Base-by-base conservation (phyloP, 352 stramenopile species). In the Phytophthora vignae region DNA sequence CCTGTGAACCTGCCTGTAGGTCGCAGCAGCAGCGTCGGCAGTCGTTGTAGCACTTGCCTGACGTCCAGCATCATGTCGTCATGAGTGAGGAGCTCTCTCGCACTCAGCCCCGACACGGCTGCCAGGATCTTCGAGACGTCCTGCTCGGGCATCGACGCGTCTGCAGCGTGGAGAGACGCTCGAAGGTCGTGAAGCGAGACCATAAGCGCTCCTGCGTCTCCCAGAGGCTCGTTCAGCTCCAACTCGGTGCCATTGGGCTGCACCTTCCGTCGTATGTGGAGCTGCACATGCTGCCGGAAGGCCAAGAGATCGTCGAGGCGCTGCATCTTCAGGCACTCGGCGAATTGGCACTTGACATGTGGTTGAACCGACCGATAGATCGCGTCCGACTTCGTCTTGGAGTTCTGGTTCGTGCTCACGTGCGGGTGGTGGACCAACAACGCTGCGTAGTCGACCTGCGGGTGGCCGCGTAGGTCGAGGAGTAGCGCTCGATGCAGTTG, bases 291-390 rank as follows among this genome's bases (percentile, higher is more conserved):
- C 1, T 50, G 67, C 0, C 82, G 80, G 33, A 88, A 93, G 0
- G 48, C 62, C n/a, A 91, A 58, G 17, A 90, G 53, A 53, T 93
- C 85, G 21, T 93, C 85, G 19, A 93, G 74, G 60, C 87, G 83
- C 64, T 91, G 85, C 36, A 78, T 69, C 2, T 74, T 80, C 0
- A 90, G 63, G 31, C 80, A 88, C 60, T 91, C 82, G 48, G 53
- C 55, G 40, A 85, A 82, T 42, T 78, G 52, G 52, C 61, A 52
- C 31, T 67, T 62, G 11, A 27, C 15, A 17, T 33, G 40, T 2
- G 15, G 11, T 52, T 64, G 59, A 22, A 21, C 29, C 29, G 46
- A 21, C 5, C 54, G 44, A 52, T 52, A 29, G 44, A 40, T 27
- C 44, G 27, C 27, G 15, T 27, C 31, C 33, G 57, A 40, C 42